Conservation (phyloP, 2,329 filamentous ascomycete species). For the Fusarium protoensiforme region DNA sequence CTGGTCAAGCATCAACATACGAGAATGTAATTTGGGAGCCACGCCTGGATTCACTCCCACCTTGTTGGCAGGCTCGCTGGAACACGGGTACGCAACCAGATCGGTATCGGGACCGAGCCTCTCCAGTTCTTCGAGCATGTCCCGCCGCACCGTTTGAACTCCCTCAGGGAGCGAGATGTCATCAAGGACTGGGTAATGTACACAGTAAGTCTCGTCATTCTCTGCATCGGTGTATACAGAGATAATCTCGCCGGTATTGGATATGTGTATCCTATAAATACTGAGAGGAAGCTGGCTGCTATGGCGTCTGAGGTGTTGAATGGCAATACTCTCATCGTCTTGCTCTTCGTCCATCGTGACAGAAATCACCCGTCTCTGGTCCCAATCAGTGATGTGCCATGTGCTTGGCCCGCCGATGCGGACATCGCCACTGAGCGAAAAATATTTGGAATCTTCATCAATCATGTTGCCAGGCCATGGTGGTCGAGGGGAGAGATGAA, state of each 20-base stretch:
- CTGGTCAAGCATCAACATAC: not conserved
- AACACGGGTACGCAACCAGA: conserved; percentile 38
- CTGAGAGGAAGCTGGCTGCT: conserved; percentile 16
- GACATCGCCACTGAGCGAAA: conserved; percentile 7
- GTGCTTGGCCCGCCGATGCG: conserved; percentile 40
- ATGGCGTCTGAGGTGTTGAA: conserved; percentile 37
- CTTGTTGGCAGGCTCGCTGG: conserved; percentile 11
- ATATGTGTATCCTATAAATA: conserved; percentile 39
- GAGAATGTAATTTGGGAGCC: not conserved
- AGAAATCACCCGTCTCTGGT: conserved; percentile 41
- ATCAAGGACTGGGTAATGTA: conserved; percentile 41
- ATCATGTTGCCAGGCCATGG: not conserved
- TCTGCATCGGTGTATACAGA: conserved; percentile 36
- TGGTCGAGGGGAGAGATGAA: not conserved
- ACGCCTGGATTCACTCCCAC: not conserved
- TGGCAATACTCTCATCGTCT: conserved; percentile 38
- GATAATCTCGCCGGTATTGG: conserved; percentile 35
- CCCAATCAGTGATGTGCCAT: conserved; percentile 44
- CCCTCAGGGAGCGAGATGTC: conserved; percentile 26
- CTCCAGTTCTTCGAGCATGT: conserved; percentile 42
- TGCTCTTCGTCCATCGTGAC: conserved; percentile 45
- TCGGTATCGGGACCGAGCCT: conserved; percentile 43
- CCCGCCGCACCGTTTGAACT: conserved; percentile 31
- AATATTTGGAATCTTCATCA: not conserved
- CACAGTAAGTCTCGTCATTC: conserved; percentile 41